Percentiles rank a stretch among this genome's conserved stretches.
phyloP scores from a whole-genome alignment of 2,329 filamentous ascomycete genomes.

The Pseudomassariella vexata region DNA sequence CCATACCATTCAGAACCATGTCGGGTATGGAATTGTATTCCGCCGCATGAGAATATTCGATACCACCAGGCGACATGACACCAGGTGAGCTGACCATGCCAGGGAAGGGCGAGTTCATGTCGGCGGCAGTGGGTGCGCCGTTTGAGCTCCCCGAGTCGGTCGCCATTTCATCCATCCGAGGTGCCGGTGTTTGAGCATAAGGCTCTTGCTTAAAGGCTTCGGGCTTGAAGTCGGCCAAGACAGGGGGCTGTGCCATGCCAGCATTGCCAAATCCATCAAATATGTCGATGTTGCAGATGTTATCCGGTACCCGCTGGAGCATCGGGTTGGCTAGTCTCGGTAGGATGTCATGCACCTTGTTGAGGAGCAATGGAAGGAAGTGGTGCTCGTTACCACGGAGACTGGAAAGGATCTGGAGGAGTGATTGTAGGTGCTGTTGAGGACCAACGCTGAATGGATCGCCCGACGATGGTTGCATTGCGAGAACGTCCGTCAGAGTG shows the following conservation, averaged over 20 bases:
- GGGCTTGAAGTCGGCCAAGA: slow-evolving; percentile 42
- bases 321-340: slow-evolving; percentile 56
- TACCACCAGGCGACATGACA: slow-evolving; percentile 42
- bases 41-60: slow-evolving; percentile 42
- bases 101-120: slow-evolving; percentile 43
- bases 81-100: slow-evolving; percentile 43
- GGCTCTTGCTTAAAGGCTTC: slow-evolving; percentile 26
- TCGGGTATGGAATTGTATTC: slow-evolving; percentile 46
- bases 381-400: slow-evolving; percentile 71
- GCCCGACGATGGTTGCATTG: slow-evolving; percentile 53
- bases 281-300: slow-evolving; percentile 48
- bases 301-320: slow-evolving; percentile 54
- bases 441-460: slow-evolving; percentile 62
- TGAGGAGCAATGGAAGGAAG: slow-evolving; percentile 70
- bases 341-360: slow-evolving; percentile 68
- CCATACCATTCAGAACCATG: slow-evolving; percentile 47
- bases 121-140: slow-evolving; percentile 25
- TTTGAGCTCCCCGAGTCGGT: slow-evolving; percentile 31
- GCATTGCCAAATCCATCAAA: slow-evolving; percentile 62
- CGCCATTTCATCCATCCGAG: slow-evolving; percentile 33
- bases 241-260: slow-evolving; percentile 51
- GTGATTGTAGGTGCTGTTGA: slow-evolving; percentile 66
- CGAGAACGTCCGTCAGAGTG: slow-evolving; percentile 67
- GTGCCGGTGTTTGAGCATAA: slow-evolving; percentile 26
- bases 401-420: slow-evolving; percentile 61